These are phyloP conservation scores for Rhodomyrtus psidioides DNA, from an alignment of 441 rosid genomes.

Conservation along the genomic window DNA sequence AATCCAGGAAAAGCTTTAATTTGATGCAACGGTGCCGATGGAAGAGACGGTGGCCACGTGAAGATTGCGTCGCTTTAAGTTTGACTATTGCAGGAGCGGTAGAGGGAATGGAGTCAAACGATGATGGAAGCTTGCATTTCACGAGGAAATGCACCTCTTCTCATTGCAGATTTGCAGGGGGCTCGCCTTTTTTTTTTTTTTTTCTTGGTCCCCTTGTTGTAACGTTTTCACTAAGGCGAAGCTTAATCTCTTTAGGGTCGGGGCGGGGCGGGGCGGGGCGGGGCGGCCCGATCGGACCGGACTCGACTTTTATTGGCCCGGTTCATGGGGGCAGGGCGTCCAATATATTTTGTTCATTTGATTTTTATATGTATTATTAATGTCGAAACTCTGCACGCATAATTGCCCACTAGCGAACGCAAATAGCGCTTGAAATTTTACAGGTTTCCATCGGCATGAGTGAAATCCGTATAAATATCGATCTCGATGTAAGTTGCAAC, in stretches of 20 bases:
- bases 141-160: not conserved
- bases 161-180: not conserved
- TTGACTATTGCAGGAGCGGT: not conserved
- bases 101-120: not conserved
- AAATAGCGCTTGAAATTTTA: not conserved
- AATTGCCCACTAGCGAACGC: not conserved
- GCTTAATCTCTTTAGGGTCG: not conserved
- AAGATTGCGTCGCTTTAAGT: not conserved
- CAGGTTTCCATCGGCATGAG: not conserved
- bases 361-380: not conserved
- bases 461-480: too few species aligned
- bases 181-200: too few species aligned
- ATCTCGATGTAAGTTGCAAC: not conserved
- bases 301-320: too few species aligned
- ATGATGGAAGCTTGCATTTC: not conserved
- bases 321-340: too few species aligned
- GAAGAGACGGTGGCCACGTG: not conserved
- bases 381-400: not conserved
- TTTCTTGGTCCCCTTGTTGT: rapidly evolving
- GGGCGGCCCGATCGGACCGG: rapidly evolving
- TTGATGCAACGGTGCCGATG: not conserved
- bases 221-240: not conserved
- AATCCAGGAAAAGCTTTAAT: not conserved
- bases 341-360: too few species aligned
- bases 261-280: not conserved